These are phyloP conservation scores for Zygosaccharomyces pseudorouxii DNA, from an alignment of 805 yeast genomes.

Conservation along the genomic window DNA sequence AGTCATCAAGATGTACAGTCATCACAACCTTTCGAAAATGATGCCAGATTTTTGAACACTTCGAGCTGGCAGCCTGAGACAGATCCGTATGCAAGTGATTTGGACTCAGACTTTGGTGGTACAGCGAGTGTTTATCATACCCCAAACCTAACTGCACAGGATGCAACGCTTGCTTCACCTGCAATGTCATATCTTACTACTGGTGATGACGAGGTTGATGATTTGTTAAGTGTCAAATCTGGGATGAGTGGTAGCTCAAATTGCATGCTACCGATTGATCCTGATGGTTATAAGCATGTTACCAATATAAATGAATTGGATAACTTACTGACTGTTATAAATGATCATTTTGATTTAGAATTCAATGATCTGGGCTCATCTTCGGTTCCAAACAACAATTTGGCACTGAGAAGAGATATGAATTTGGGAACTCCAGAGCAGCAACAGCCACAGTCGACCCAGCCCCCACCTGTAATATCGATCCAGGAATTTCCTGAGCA, in stretches of 20 bases:
- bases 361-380: constrained; percentile 7
- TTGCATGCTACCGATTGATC: constrained; percentile 23
- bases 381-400: constrained; percentile 1
- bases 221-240: constrained; percentile 29
- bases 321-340: constrained; percentile 11
- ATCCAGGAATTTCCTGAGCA: constrained; percentile 24
- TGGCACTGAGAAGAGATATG: constrained; percentile 2
- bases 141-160: constrained; percentile 22
- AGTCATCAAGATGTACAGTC: constrained; percentile 6
- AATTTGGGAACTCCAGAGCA: neutral
- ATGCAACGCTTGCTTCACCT: constrained; percentile 27
- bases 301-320: constrained; percentile 25
- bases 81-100: constrained; percentile 13
- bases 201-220: constrained; percentile 30
- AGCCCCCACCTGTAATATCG: constrained; percentile 25
- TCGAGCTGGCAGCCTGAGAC: constrained; percentile 7
- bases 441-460: constrained; percentile 2
- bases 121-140: constrained; percentile 11
- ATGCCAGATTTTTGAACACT: constrained; percentile 8
- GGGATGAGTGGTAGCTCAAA: constrained; percentile 20
- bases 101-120: constrained; percentile 12
- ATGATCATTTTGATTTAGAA: constrained; percentile 9
- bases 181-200: constrained; percentile 24
- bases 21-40: constrained; percentile 1
- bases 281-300: constrained; percentile 26